phyloP scores from a whole-genome alignment of 2,329 filamentous ascomycete genomes.

The Furcasterigmium sp. region DNA sequence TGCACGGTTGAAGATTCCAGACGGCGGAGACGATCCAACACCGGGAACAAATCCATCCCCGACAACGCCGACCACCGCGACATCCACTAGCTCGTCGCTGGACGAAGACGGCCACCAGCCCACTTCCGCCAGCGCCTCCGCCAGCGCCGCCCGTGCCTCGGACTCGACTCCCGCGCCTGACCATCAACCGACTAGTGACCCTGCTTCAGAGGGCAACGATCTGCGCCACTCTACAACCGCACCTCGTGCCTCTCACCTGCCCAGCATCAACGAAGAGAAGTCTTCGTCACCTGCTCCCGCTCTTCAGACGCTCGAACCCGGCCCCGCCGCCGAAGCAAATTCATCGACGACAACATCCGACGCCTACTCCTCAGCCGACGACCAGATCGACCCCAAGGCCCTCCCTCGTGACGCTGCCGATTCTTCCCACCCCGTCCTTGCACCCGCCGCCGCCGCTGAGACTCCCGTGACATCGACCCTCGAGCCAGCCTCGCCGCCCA shows the following conservation, averaged over 20 bases:
- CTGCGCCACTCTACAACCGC: conserved; percentile 22
- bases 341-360: neutral
- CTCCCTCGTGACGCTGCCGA: neutral
- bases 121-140: conserved; percentile 1
- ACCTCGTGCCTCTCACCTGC: conserved; percentile 11
- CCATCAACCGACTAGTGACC: conserved; percentile 13
- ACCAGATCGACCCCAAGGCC: conserved; percentile 9
- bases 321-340: neutral
- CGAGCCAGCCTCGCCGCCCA: conserved; percentile 1
- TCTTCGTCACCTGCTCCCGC: conserved; percentile 1
- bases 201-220: conserved; percentile 24
- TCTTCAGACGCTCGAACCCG: neutral
- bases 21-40: too few relatives aligned
- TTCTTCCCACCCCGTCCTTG: neutral
- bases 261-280: conserved; percentile 12
- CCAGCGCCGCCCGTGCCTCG: conserved; percentile 5
- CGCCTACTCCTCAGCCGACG: conserved; percentile 4
- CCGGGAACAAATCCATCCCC: too few relatives aligned
- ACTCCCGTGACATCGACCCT: conserved; percentile 9
- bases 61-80: too few relatives aligned
- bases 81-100: conserved; percentile 3
- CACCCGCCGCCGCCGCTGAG: neutral
- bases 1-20: too few relatives aligned
- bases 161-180: conserved; percentile 8
- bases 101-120: conserved; percentile 1